These are phyloP conservation scores for Ogataea naganishii DNA, from an alignment of 805 yeast species.

Conservation along the genomic window DNA sequence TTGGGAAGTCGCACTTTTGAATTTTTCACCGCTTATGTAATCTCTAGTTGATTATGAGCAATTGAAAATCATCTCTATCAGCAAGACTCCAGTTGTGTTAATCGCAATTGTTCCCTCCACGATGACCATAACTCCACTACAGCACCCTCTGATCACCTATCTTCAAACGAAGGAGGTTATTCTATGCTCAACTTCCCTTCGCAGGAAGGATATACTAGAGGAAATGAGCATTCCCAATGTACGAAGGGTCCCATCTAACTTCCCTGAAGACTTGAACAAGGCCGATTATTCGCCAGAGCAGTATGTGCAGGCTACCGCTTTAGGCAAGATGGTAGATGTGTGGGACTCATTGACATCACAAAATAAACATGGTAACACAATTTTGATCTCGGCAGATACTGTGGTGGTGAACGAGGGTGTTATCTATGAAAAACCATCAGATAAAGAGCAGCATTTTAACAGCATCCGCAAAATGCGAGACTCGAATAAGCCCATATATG, in stretches of 20 bases:
- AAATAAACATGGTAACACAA: conserved; percentile 10
- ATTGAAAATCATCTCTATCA: no score
- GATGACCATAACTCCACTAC: no score
- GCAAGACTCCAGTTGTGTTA: no score
- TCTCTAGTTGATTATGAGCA: no score
- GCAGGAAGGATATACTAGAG: conserved; percentile 63
- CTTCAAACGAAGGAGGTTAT: conserved; percentile 31
- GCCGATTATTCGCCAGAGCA: conserved; percentile 33
- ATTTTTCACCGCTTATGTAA: no score
- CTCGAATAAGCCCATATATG: conserved; percentile 33
- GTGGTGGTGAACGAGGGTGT: conserved; percentile 48
- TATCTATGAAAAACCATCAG: conserved; percentile 77
- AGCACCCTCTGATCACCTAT: no score
- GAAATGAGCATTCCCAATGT: conserved; percentile 44
- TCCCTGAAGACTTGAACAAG: conserved; percentile 71
- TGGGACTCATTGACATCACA: conserved; percentile 27
- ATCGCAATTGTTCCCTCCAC: no score
- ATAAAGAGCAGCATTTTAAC: conserved; percentile 37
- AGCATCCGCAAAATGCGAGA: conserved; percentile 42
- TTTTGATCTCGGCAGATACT: conserved; percentile 72
- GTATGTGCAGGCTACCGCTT: conserved; percentile 68
- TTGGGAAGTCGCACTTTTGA: no score
- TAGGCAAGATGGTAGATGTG: conserved; percentile 58
- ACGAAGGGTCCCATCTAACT: conserved; percentile 51
- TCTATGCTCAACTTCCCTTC: conserved; percentile 79